Evolutionary conservation across 2,329 filamentous ascomycete genomes (phyloP), one percentile per base, ranked within the genome.

Genomic region (Fusarium drepaniforme): DNA sequence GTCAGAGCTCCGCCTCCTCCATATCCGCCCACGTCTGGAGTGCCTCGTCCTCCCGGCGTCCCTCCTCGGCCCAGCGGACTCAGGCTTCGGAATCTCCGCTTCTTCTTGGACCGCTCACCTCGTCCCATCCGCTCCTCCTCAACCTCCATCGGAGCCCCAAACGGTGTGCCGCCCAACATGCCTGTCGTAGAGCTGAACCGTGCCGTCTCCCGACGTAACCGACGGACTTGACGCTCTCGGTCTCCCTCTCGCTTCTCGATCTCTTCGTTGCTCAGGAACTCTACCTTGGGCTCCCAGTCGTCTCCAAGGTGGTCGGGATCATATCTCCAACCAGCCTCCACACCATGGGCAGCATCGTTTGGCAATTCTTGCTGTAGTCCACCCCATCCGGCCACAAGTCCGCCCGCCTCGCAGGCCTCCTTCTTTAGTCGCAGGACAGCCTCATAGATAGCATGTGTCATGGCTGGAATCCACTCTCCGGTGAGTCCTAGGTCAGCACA

Each of bases 211-310:
- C 97, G 90, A 66, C 97, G 90, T 73, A 98, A 85, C 69, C 97
- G 90, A 68, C 97, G 90, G 44, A 98, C 93, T 83, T 98, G 95
- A 66, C 97, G 89, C 83, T 99, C 97, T 49, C 97, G 90, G 81
- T 99, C 97, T 62, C 95, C 95, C 83, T 99, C 97, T 33, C 97
- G 91, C 85, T 97, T 97, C 84, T 99, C 97, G 64, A 99, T 98
- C 81, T 99, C 97, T 78, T 99, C 97, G 78, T 98, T 97, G 44
- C 93, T 96, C 3, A 99, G 85, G 0, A 89, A 88, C 82, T 96
- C 94, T 11, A 97, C 88, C 85, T 94, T 94, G 8, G 94, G 93
- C 80, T 95, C 93, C 94, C 94, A 97, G 71, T 94, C 92, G 74
- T 94, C 93, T 9, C 90, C 96, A 5, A 98, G 88, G 69, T 95